phyloP scores from a whole-genome alignment of 2,329 filamentous ascomycete genomes.

The Stagonosporopsis cucurbitacearum region DNA sequence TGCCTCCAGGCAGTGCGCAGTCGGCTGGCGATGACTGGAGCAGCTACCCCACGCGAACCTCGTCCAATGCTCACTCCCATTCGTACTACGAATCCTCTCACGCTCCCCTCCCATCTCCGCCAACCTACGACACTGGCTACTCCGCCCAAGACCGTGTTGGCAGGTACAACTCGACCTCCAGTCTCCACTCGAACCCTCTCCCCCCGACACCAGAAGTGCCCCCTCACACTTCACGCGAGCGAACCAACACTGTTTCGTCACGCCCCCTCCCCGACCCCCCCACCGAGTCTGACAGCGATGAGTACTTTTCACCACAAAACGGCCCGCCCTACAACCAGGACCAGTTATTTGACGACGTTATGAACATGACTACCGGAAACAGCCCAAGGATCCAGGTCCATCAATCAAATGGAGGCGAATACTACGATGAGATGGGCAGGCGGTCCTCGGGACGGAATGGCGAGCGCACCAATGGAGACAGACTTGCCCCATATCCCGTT shows the following conservation, averaged over 20 bases:
- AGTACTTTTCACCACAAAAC: slow-evolving; percentile 49
- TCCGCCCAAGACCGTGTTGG: slow-evolving; percentile 35
- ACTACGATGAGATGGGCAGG: slow-evolving; percentile 34
- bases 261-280: slow-evolving; percentile 68
- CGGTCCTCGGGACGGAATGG: slow-evolving; percentile 39
- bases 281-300: slow-evolving; percentile 56
- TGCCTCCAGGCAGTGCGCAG: slow-evolving; percentile 42
- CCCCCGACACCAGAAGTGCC: slow-evolving; percentile 60
- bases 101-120: slow-evolving; percentile 46
- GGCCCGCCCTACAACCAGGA: slow-evolving; percentile 54
- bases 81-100: slow-evolving; percentile 42
- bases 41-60: slow-evolving; percentile 37
- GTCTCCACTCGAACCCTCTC: slow-evolving; percentile 47
- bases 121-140: slow-evolving; percentile 40
- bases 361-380: slow-evolving; percentile 53
- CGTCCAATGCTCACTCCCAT: slow-evolving; percentile 39
- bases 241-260: slow-evolving; percentile 60
- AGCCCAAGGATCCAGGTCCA: slow-evolving; percentile 42
- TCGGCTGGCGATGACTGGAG: slow-evolving; percentile 46
- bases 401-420: slow-evolving; percentile 41
- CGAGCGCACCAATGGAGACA: slow-evolving; percentile 56
- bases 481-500: slow-evolving; percentile 48
- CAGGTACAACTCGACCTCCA: slow-evolving; percentile 42
- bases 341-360: slow-evolving; percentile 64
- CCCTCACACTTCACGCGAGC: slow-evolving; percentile 56